Percentiles rank a stretch among this genome's conserved stretches.
Conservation (phyloP, 1,139 yeast genomes). For the Magnusiomyces tetraspermus region DNA sequence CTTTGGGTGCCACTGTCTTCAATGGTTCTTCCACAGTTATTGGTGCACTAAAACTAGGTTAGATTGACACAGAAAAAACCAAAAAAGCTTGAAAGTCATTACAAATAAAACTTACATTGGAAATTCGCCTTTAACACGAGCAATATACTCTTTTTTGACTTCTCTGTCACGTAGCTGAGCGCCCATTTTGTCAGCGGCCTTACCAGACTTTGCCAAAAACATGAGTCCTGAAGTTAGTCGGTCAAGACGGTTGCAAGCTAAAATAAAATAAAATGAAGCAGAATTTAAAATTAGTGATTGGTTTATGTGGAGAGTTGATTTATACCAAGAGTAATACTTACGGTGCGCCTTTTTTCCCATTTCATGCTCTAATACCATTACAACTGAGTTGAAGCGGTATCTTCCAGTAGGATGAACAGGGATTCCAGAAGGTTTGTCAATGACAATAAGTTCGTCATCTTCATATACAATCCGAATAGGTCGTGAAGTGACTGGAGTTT, state of each 20-base stretch:
- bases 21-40: conserved; percentile 60
- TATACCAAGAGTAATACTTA: background rate
- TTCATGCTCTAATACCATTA: conserved; percentile 70
- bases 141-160: conserved; percentile 75
- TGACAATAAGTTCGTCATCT: conserved; percentile 69
- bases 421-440: conserved; percentile 70
- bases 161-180: conserved; percentile 65
- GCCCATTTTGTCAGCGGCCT: conserved; percentile 71
- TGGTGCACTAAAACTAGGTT: conserved; percentile 26
- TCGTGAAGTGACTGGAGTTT: conserved; percentile 74
- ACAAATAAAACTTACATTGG: conserved; percentile 36
- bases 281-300: no score
- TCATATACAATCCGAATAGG: conserved; percentile 67
- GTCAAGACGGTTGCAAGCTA: conserved; percentile 79
- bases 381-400: conserved; percentile 75
- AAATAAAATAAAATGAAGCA: background rate
- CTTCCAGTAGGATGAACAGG: conserved; percentile 98
- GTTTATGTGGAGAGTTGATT: background rate
- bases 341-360: conserved; percentile 34
- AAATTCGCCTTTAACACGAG: conserved; percentile 79
- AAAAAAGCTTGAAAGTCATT: conserved; percentile 30
- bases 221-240: conserved; percentile 88
- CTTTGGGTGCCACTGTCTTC: conserved; percentile 63
- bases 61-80: background rate
- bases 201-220: conserved; percentile 79